Conservation (phyloP, 164 flowering plant genomes). For the Cinnamomum micranthum region DNA sequence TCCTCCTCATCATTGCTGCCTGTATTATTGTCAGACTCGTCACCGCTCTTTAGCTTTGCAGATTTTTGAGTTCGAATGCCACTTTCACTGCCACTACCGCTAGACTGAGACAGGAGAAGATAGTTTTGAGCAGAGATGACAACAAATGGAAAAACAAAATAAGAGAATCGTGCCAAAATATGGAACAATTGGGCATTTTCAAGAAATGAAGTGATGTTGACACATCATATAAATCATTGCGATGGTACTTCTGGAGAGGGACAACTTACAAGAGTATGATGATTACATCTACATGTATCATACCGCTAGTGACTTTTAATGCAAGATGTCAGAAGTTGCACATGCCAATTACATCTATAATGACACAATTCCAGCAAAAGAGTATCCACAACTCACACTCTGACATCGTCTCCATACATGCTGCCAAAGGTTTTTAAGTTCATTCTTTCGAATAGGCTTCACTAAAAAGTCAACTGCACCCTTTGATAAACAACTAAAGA, state of each 20-base stretch:
- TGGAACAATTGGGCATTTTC: neutral
- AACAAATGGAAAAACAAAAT: neutral
- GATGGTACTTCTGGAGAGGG: neutral
- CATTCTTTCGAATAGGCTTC: conserved; percentile 74
- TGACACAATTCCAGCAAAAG: conserved; percentile 2
- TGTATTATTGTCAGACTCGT: conserved; percentile 37
- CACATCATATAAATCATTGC: too few relatives aligned
- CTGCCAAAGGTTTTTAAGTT: conserved; percentile 76
- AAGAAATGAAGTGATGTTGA: neutral
- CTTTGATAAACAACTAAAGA: conserved; percentile 63
- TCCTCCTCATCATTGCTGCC: conserved; percentile 50
- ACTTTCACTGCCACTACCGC: conserved; percentile 80
- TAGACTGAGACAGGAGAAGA: conserved; percentile 38
- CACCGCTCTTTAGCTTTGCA: conserved; percentile 32
- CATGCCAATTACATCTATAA: neutral
- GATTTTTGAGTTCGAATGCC: conserved; percentile 37
- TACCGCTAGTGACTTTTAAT: neutral
- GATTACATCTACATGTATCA: conserved; percentile 1
- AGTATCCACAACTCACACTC: conserved; percentile 40
- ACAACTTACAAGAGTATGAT: neutral
- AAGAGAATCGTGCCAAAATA: neutral
- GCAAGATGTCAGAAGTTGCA: neutral
- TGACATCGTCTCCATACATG: conserved; percentile 71
- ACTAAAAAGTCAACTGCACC: conserved; percentile 71
- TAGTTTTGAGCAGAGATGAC: neutral